Base-by-base conservation (phyloP, 1,139 yeast genomes). In the Candida frijolesensis region DNA sequence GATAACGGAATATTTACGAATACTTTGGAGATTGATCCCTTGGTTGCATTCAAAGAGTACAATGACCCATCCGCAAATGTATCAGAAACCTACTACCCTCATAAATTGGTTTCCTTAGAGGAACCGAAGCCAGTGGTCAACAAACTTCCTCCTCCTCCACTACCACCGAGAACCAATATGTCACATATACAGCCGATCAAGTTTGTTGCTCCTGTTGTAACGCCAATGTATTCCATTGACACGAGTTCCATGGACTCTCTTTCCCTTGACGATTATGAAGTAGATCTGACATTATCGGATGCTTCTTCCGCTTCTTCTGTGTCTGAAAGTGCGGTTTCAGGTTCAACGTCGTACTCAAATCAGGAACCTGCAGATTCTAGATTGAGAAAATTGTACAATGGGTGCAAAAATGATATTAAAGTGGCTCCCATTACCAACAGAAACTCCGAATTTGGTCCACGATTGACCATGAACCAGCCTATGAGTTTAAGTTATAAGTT, bases 1-100 rank as follows among this genome's bases (percentile, higher is more conserved):
- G 54, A 53, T 10, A 60, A 65, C 51, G 79, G 80, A 1, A 54
- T 73, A 1, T 75, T 75, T 51, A 59, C 58, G 44, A 72, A 67
- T 11, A 57, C 65, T 38, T 56, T 68, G 38, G 64, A 64, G 18
- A 68, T 68, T 0, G 80, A 76, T 56, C 74, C 76, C 0, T 54
- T 74, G 33, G 62, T 58, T 27, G 60, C 74, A 9, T 75, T 65
- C 55, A 51, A 55, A 2, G 64, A 68, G 52, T 74, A 60, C 54
- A 57, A 67, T 27, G 68, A 72, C 52, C 66, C 71, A 2, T 55
- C 58, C 19, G 45, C 60, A 42, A 65, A 72, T 55, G 47, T 54
- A 15, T 57, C 68, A 5, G 71, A 68, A 46, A 65, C 68, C 2
- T 72, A 74, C 53, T 63, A 63, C 42, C 78, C 77, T 0, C 54